A percentile compares a stretch with the other conserved stretches of the same genome.
Evolutionary conservation across 1,284 basidiomycete genomes (phyloP).

Genomic region (Melampsora occidentalis): DNA sequence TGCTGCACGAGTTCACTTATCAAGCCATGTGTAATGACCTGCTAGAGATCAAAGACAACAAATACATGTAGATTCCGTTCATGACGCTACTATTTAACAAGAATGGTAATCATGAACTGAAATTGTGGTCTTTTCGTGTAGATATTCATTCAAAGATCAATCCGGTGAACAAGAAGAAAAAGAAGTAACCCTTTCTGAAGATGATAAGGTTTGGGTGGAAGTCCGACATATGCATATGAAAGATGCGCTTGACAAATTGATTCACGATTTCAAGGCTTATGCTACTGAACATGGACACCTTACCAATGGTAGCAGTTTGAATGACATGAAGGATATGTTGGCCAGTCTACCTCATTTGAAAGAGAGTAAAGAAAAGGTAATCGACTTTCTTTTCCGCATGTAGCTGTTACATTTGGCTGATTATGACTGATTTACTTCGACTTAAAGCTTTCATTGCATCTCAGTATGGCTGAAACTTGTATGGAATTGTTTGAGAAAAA

Average conservation of each 20-base stretch:
- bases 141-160: conserved; percentile 26
- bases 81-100: neutral
- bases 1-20: conserved; percentile 97
- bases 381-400: too few relatives aligned
- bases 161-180: conserved; percentile 38
- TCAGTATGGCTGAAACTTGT: conserved; percentile 96
- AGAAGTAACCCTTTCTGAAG: conserved; percentile 39
- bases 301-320: conserved; percentile 68
- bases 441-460: conserved; percentile 77
- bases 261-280: conserved; percentile 54
- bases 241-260: conserved; percentile 43
- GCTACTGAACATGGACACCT: conserved; percentile 43
- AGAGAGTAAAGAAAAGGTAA: conserved; percentile 78
- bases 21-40: conserved; percentile 98
- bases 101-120: neutral
- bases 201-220: conserved; percentile 44
- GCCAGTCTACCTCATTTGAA: conserved; percentile 92
- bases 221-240: conserved; percentile 44
- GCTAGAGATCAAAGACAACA: conserved; percentile 75
- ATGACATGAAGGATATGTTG: conserved; percentile 99
- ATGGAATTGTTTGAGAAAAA: conserved; percentile 89
- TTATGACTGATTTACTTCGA: neutral
- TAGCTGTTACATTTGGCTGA: neutral
- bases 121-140: neutral
- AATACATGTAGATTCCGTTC: conserved; percentile 68